Evolutionary conservation across 2,329 filamentous ascomycete genomes (phyloP).

Genomic region (Trichoderma citrinoviride): DNA sequence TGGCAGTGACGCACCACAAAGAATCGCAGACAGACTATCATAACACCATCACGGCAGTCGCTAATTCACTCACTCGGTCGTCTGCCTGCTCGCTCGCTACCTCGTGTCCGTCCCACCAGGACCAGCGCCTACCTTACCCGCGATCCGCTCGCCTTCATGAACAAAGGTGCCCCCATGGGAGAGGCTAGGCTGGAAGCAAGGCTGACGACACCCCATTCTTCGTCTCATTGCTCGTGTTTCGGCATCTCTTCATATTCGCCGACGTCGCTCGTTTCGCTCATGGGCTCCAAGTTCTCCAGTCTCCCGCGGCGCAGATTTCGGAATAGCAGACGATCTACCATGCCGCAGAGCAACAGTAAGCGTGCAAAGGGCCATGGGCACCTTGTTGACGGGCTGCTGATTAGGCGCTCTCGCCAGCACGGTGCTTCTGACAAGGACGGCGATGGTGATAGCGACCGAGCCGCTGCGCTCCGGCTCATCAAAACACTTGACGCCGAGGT

Average conservation of each 20-base stretch:
- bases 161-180: conserved; percentile 1
- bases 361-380: neutral
- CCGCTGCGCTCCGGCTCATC: conserved; percentile 29
- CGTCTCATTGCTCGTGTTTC: conserved; percentile 7
- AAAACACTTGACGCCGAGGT: conserved; percentile 31
- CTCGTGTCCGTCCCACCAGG: neutral
- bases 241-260: neutral
- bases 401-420: neutral
- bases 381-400: neutral
- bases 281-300: neutral
- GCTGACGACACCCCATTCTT: neutral
- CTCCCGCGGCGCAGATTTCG: neutral
- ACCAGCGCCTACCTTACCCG: neutral
- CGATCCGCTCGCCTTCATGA: neutral
- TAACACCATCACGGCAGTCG: neutral
- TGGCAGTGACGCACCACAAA: neutral
- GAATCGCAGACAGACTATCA: neutral
- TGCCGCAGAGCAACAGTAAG: neutral
- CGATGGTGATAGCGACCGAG: conserved; percentile 2
- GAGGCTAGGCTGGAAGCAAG: conserved; percentile 9
- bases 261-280: neutral
- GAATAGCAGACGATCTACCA: neutral
- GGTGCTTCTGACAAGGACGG: neutral
- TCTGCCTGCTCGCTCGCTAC: neutral
- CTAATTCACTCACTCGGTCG: too few relatives aligned